phyloP scores from a whole-genome alignment of 2,329 filamentous ascomycete genomes.

The Fonsecaea pugnacius region DNA sequence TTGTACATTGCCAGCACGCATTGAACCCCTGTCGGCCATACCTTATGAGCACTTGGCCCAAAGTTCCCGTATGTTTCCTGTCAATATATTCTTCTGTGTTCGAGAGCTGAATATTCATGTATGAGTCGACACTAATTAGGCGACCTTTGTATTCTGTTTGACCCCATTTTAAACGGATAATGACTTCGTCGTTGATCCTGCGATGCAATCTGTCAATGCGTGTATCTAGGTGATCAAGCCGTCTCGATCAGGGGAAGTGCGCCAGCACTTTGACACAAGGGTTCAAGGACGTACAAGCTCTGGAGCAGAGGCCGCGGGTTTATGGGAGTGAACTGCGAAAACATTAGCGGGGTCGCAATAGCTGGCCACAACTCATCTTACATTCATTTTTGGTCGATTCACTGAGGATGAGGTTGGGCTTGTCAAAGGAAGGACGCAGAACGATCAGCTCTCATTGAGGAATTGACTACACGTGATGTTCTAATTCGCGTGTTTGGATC shows the following conservation, averaged over 20 bases:
- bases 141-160: slow-evolving; percentile 96
- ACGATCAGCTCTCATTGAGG: background rate
- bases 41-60: slow-evolving; percentile 93
- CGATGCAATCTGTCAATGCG: slow-evolving; percentile 2
- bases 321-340: slow-evolving; percentile 76
- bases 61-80: slow-evolving; percentile 78
- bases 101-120: slow-evolving; percentile 97
- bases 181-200: slow-evolving; percentile 85
- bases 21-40: slow-evolving; percentile 48
- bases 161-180: slow-evolving; percentile 96
- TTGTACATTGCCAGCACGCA: background rate
- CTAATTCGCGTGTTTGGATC: background rate
- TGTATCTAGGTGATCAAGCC: background rate
- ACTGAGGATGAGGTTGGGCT: background rate
- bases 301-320: slow-evolving; percentile 98
- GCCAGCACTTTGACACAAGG: background rate
- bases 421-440: slow-evolving; percentile 2
- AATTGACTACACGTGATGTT: background rate
- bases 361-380: slow-evolving; percentile 34
- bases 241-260: background rate
- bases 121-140: slow-evolving; percentile 91
- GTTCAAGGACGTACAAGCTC: slow-evolving; percentile 69
- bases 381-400: slow-evolving; percentile 44
- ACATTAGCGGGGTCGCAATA: slow-evolving; percentile 35
- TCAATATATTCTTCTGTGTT: slow-evolving; percentile 91